phyloP scores from a whole-genome alignment of 1,284 basidiomycete genomes.

The Rhodofomes roseus region DNA sequence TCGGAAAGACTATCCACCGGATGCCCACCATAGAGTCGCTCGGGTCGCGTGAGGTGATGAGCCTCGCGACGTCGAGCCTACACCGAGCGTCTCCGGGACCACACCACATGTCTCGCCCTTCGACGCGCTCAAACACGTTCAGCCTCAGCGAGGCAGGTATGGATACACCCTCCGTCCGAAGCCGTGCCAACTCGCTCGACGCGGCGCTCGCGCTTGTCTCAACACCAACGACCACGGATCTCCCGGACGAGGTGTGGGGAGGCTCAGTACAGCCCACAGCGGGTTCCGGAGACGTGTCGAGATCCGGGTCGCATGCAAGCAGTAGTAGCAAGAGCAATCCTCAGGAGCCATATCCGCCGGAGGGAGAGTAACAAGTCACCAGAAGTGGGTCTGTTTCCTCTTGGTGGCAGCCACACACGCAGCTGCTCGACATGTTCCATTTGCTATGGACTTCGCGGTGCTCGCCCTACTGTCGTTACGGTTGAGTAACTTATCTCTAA shows the following conservation, averaged over 20 bases:
- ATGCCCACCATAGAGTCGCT: constrained; percentile 79
- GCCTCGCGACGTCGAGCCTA: constrained; percentile 20
- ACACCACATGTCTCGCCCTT: constrained; percentile 22
- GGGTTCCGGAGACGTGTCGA: background rate
- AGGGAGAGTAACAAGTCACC: background rate
- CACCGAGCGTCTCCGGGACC: constrained; percentile 15
- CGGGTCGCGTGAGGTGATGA: constrained; percentile 52
- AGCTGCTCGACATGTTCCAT: background rate
- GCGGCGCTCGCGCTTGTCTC: constrained; percentile 19
- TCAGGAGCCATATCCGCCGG: background rate
- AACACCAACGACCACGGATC: background rate
- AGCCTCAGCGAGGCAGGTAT: constrained; percentile 14
- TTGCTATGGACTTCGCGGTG: background rate
- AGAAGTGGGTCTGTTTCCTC: background rate
- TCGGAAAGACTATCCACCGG: constrained; percentile 59
- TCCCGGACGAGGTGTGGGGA: background rate
- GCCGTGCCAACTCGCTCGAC: constrained; percentile 21
- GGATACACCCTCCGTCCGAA: constrained; percentile 16
- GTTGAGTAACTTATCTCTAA: background rate
- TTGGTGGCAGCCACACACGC: background rate
- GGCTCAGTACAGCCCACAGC: background rate
- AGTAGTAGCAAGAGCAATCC: background rate
- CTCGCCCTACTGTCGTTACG: background rate
- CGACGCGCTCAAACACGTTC: constrained; percentile 28
- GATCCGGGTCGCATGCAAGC: background rate